Evolutionary conservation across 2,329 filamentous ascomycete genomes (phyloP).

Genomic region (Coniochaeta ligniaria): DNA sequence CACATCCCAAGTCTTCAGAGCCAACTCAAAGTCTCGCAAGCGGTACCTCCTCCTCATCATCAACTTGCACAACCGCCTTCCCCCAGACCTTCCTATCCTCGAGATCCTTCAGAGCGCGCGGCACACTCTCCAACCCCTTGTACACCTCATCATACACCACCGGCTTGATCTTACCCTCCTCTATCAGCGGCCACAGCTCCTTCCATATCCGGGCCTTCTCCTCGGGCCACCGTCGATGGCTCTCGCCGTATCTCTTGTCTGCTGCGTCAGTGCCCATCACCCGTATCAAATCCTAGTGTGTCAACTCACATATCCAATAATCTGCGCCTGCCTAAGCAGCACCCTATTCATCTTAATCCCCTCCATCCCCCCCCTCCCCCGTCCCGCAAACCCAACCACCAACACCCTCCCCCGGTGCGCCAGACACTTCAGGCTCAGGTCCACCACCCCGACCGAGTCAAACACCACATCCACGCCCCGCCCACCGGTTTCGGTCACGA

Average conservation of each 20-base stretch:
- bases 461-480: slow-evolving; percentile 50
- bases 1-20: not conserved
- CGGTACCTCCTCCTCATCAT: slow-evolving; percentile 7
- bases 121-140: slow-evolving; percentile 39
- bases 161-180: slow-evolving; percentile 38
- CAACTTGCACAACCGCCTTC: slow-evolving; percentile 44
- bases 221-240: slow-evolving; percentile 37
- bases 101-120: slow-evolving; percentile 43
- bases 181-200: slow-evolving; percentile 39
- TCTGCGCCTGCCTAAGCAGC: slow-evolving; percentile 41
- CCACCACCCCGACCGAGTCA: slow-evolving; percentile 50
- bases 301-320: slow-evolving; percentile 44
- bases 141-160: slow-evolving; percentile 41
- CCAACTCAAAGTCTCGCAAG: not conserved
- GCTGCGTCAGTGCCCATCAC: not conserved
- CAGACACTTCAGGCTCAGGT: slow-evolving; percentile 44
- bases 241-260: slow-evolving; percentile 45
- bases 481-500: slow-evolving; percentile 37
- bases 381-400: slow-evolving; percentile 51
- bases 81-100: slow-evolving; percentile 42
- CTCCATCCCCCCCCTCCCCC: slow-evolving; percentile 41
- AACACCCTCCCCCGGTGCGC: slow-evolving; percentile 47
- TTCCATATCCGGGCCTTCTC: slow-evolving; percentile 42
- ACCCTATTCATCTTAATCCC: slow-evolving; percentile 46
- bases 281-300: not conserved